Evolutionary conservation across 2,329 filamentous ascomycete species (phyloP).

Genomic region (Spiromastix sp.): DNA sequence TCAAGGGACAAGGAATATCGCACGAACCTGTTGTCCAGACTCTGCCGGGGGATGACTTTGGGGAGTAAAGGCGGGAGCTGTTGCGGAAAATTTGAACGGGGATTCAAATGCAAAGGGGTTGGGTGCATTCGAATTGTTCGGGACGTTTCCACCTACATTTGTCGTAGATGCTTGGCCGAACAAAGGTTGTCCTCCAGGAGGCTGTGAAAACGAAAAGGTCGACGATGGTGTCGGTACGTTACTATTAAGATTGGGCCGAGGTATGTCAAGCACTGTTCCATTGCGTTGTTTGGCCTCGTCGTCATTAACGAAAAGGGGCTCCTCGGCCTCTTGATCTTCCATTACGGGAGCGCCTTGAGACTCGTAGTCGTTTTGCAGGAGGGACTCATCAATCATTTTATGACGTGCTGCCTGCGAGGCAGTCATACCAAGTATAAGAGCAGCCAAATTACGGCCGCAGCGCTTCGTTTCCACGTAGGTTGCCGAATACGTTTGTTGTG

Average conservation of each 20-base stretch:
- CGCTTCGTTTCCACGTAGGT: slow-evolving; percentile 50
- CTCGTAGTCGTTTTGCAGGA: slow-evolving; percentile 20
- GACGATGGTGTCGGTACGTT: too few species aligned
- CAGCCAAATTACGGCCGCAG: slow-evolving; percentile 42
- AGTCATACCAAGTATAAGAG: slow-evolving; percentile 47
- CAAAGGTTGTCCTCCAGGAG: too few species aligned
- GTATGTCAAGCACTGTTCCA: too few species aligned
- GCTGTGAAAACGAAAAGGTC: too few species aligned
- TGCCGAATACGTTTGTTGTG: slow-evolving; percentile 44
- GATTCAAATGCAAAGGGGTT: too few species aligned
- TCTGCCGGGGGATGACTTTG: slow-evolving; percentile 2
- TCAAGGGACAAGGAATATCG: too few species aligned
- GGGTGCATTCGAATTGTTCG: too few species aligned
- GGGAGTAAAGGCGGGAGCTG: slow-evolving; percentile 10
- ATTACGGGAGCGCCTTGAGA: slow-evolving; percentile 18
- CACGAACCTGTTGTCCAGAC: slow-evolving; percentile 3
- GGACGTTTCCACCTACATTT: too few species aligned
- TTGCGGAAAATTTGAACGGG: slow-evolving; percentile 10
- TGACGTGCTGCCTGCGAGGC: slow-evolving; percentile 40
- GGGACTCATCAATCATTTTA: slow-evolving; percentile 39
- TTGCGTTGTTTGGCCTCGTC: too few species aligned
- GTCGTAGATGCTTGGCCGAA: too few species aligned
- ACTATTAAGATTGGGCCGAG: too few species aligned
- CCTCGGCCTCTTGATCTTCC: slow-evolving; percentile 21
- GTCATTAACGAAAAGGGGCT: slow-evolving; percentile 28